phyloP scores from a whole-genome alignment of 345 rosid species.

The Gossypium stocksii region DNA sequence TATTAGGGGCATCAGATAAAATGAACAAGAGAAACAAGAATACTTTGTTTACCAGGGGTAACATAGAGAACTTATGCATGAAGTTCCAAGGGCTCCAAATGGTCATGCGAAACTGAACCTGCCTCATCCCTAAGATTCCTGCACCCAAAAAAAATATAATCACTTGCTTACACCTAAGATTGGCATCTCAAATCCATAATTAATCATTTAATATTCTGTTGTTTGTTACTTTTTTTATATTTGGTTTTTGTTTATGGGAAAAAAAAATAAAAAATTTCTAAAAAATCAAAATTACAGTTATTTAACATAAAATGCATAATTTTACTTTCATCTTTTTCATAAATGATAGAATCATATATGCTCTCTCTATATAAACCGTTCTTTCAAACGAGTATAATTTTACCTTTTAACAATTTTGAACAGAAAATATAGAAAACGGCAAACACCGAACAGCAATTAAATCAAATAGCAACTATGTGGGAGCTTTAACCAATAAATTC shows the following conservation, averaged over 20 bases:
- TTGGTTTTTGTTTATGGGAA: neutral
- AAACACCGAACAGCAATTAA: neutral
- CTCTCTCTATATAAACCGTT: neutral
- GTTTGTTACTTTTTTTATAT: neutral
- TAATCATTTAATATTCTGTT: neutral
- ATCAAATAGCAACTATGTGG: neutral
- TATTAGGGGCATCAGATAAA: neutral
- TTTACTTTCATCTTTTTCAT: neutral
- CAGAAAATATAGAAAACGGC: neutral
- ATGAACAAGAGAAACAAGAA: conserved; percentile 27
- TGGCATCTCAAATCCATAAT: neutral
- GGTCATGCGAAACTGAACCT: conserved; percentile 24
- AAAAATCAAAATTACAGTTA: neutral
- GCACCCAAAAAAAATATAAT: conserved; percentile 12
- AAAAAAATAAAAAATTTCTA: neutral
- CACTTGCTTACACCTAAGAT: neutral
- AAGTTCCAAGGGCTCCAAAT: conserved; percentile 51
- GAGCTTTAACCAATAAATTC: neutral
- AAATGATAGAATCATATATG: neutral
- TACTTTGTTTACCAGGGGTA: conserved; percentile 65
- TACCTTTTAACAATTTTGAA: neutral
- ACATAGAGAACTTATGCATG: conserved; percentile 65
- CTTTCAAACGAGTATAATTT: neutral
- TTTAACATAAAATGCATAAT: neutral
- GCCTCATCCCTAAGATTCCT: conserved; percentile 66